Evolutionary conservation across 2,329 filamentous ascomycete genomes (phyloP), one percentile per base, ranked within the genome.

Genomic region (Lojkania enalia): DNA sequence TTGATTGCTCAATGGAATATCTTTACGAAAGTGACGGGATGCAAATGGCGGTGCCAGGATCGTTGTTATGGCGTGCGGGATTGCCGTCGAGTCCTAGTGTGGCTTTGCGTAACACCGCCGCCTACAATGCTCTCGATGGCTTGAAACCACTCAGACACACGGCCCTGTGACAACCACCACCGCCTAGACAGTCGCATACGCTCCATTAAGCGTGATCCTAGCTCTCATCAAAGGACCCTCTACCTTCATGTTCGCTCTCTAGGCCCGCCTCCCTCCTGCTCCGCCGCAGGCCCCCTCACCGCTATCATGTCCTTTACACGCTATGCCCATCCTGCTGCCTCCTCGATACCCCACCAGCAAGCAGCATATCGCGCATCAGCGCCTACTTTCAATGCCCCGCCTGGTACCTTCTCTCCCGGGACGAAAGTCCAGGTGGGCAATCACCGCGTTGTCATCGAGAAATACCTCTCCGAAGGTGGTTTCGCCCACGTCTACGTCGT

Each of bases 401-500:
- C 73, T 13, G 94, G 94, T 57, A 97, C 92, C 48, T 97, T 99
- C 70, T 76, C 86, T 40, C 85, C 94, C 5, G 92, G 92, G 32
- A 99, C 94, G 52, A 96, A 97, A 78, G 95, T 99, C 63, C 91
- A 96, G 68, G 90, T 96, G 44, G 94, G 94, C 67, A 83, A 81
- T 67, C 94, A 99, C 71, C 86, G 90, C 54, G 91, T 97, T 48
- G 82, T 95, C 39, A 95, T 99, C 58, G 90, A 96, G 67, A 94
- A 92, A 71, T 99, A 99, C 73, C 85, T 99, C 37, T 97, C 94
- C 52, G 94, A 99, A 74, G 94, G 94, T 57, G 94, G 94, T 30
- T 99, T 99, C 66, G 94, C 94, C 60, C 94, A 99, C 72, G 94
- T 99, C 63, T 99, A 99, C 74, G 85, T 97, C 38, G 94, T 97